Base-by-base conservation (phyloP, 352 stramenopile species). In the Phytopythium delawarense region DNA sequence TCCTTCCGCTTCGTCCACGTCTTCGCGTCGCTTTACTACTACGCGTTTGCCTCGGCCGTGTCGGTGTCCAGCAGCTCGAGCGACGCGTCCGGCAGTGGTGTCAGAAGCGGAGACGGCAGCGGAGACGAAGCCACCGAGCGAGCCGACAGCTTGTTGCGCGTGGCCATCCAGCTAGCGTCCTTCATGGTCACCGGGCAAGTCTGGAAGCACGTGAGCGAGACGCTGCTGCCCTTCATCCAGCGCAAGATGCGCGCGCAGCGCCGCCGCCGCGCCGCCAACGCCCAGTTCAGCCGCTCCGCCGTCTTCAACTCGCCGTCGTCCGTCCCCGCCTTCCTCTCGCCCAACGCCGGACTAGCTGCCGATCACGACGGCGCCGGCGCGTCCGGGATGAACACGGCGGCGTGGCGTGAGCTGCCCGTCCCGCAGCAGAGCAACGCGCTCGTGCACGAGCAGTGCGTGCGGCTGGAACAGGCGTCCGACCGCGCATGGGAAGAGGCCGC, bases 1-100 rank as follows among this genome's bases (percentile, higher is more conserved):
- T 90, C 96, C 7, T 99, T 99, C 71, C 89, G 94, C 51, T 99
- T 98, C 62, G 89, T 98, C 11, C 97, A 98, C 73, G 96, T 98
- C 52, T 98, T 98, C 70, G 91, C 94, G 30, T 97, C 91, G 51
- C 78, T 98, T 18, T 98, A 98, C 69, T 99, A 98, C 77, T 98
- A 98, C 75, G 91, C 92, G 2, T 98, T 98, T 53, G 72, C 89
- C 28, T 61, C 58, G 2, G 46, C 56, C 28, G 64, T 32, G n/a
- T 28, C 66, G 20, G 8, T 55, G 1, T 61, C 55, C 42, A 49
- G 16, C 53, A 46, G 61, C 32, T 53, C 39, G 3, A 67, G 68
- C 1, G 32, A 30, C 30, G 35, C 2, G 15, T 44, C n/a, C 11
- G 32, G 32, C 11, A 34, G 12, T 28, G 16, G 28, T 6, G 8